These are phyloP conservation scores for Cystobasidium tubakii DNA, from an alignment of 768 basidiomycete species.

Conservation along the genomic window DNA sequence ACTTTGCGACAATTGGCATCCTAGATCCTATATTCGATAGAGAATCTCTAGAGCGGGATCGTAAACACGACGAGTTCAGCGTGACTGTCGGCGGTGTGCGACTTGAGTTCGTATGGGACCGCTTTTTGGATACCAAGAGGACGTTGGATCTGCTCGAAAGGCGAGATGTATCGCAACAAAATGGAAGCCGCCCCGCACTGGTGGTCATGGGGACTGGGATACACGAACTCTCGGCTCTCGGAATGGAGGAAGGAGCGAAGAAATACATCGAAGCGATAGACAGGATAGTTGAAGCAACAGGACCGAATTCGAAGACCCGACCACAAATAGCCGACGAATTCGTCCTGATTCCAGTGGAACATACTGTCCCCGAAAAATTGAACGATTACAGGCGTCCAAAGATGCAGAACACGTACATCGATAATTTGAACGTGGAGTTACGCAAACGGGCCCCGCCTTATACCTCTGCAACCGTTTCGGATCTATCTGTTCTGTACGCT, in stretches of 20 bases:
- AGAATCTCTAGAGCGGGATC: conserved; percentile 46
- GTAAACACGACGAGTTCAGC: conserved; percentile 65
- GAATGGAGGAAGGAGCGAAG: conserved; percentile 57
- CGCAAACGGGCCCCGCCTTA: conserved; percentile 56
- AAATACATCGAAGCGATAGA: conserved; percentile 75
- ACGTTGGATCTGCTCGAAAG: conserved; percentile 54
- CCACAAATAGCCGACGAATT: conserved; percentile 61
- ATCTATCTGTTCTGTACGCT: conserved; percentile 63
- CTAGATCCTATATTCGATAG: conserved; percentile 52
- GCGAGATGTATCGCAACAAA: neutral
- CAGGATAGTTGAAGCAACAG: conserved; percentile 54
- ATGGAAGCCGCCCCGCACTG: conserved; percentile 55
- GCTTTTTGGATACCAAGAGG: conserved; percentile 68
- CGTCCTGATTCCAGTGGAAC: conserved; percentile 73
- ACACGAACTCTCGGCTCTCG: conserved; percentile 78
- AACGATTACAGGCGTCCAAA: conserved; percentile 60
- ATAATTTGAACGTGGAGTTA: conserved; percentile 85
- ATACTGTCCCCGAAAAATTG: conserved; percentile 62
- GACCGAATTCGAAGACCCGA: conserved; percentile 32
- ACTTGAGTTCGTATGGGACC: conserved; percentile 73
- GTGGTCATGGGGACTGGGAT: conserved; percentile 78
- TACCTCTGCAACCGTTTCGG: conserved; percentile 40
- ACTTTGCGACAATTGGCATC: conserved; percentile 57
- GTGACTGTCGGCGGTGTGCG: conserved; percentile 55
- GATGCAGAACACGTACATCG: conserved; percentile 71